Base-by-base conservation (phyloP, 331 rosid genomes). In the Prunus yedoensis region DNA sequence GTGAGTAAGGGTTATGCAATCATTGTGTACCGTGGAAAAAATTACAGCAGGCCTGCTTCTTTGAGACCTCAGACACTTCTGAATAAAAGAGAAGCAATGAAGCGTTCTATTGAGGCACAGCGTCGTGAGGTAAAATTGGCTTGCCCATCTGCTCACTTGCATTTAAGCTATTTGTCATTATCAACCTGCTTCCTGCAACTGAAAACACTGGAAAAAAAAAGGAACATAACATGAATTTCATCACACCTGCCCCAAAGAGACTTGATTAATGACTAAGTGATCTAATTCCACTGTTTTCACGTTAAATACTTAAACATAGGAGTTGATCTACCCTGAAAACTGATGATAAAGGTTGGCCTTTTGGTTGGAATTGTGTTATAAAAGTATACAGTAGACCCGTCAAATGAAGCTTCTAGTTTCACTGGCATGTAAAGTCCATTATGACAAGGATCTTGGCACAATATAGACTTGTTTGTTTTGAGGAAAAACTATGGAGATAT, bases 11-110 rank as follows among this genome's bases (percentile, higher is more conserved):
- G 96, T 68, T 80, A 83, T 69, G 99, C 93, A 52, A 87, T 94
- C 83, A 89, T 94, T 75, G 85, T 94, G 66, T 94, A 89, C 70
- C 97, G 97, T 60, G 99, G 99, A 85, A 94, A 94, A 86, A 94
- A 91, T 86, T 94, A 91, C 63, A 70, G 59, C 63, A 86, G 99
- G 63, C 99, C 99, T 61, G 80, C 89, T 77, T 57, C 77, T 77
- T 89, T 94, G 88, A 94, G 99, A 86, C 99, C 99, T 35, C 80
- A 70, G 47, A 86, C 99, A 2, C 97, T 94, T 74, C 66, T 94
- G 54, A 92, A 74, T 79, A 94, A 89, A 86, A 87, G 74, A 59
- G 84, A 81, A 83, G 96, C 99, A 58, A 41, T 91, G 92, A 85
- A 84, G 83, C 93, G 92, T 51, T 94, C 88, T 73, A 41, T 81